Evolutionary conservation across 2,329 filamentous ascomycete genomes (phyloP).

Genomic region (Pseudopyrenochaeta lycopersici): DNA sequence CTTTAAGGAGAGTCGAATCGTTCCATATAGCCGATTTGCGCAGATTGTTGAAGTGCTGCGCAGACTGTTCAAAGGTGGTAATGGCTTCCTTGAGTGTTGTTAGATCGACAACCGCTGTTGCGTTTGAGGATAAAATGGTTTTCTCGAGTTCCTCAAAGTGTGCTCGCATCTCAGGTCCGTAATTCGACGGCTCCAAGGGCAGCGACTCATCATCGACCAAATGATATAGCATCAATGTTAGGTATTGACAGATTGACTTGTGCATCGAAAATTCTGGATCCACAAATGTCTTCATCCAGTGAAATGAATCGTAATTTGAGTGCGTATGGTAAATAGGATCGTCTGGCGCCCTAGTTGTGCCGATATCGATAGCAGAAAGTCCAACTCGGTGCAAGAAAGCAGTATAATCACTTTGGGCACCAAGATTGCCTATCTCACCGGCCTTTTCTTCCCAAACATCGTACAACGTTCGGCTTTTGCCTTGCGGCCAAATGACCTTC

Average conservation of each 20-base stretch:
- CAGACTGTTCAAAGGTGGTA: conserved; percentile 42
- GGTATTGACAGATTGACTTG: conserved; percentile 59
- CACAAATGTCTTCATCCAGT: conserved; percentile 62
- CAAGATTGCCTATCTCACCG: conserved; percentile 54
- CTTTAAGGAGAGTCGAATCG: conserved; percentile 37
- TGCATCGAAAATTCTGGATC: conserved; percentile 62
- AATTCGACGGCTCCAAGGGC: conserved; percentile 51
- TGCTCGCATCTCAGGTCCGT: conserved; percentile 47
- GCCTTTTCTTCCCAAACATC: conserved; percentile 52
- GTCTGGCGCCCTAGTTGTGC: conserved; percentile 45
- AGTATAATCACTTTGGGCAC: conserved; percentile 58
- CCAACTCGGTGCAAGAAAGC: conserved; percentile 56
- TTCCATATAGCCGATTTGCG: conserved; percentile 36
- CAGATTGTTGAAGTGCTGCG: conserved; percentile 38
- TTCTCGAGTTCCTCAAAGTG: conserved; percentile 47
- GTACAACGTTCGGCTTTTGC: conserved; percentile 54
- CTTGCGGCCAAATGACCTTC: conserved; percentile 53
- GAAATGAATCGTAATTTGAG: conserved; percentile 58
- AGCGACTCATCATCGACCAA: conserved; percentile 50
- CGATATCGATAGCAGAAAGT: conserved; percentile 54
- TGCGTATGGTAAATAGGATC: conserved; percentile 60
- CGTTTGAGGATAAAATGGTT: conserved; percentile 37
- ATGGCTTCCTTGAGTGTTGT: conserved; percentile 47
- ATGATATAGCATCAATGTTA: conserved; percentile 55
- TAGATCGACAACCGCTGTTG: conserved; percentile 37